Conservation (phyloP, 495 filamentous ascomycete species). For the Geopyxis carbonaria region DNA sequence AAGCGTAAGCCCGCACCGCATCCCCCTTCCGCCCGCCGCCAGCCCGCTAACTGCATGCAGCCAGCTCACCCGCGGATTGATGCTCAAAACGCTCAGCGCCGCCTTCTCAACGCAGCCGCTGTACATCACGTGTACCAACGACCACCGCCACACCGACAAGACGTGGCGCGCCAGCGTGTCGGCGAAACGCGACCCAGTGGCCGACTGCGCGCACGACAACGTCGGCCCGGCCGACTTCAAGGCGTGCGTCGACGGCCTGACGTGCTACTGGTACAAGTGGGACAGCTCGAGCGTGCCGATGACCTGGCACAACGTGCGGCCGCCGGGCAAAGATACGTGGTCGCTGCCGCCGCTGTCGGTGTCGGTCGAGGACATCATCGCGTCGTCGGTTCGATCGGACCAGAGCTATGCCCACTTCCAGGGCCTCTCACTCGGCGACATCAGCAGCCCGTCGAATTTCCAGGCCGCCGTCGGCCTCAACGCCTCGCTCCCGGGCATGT, state of each 20-base stretch:
- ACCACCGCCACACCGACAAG: conserved; percentile 11
- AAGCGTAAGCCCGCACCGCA: neutral
- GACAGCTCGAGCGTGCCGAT: conserved; percentile 10
- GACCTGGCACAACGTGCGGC: conserved; percentile 15
- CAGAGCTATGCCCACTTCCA: conserved; percentile 6
- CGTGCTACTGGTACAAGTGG: conserved; percentile 22
- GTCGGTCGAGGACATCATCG: conserved; percentile 16
- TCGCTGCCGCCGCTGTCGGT: conserved; percentile 12
- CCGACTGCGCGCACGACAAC: conserved; percentile 14
- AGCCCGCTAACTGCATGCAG: conserved; percentile 3
- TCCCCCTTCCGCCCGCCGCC: neutral
- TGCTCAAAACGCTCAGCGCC: conserved; percentile 15
- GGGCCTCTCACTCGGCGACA: conserved; percentile 1
- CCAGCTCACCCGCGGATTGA: conserved; percentile 13
- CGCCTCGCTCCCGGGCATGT: conserved; percentile 13
- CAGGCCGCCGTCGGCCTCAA: conserved; percentile 6
- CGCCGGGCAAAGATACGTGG: conserved; percentile 10
- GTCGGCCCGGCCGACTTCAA: conserved; percentile 17
- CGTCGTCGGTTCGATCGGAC: conserved; percentile 14
- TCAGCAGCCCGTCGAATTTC: conserved; percentile 2
- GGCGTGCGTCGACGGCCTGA: conserved; percentile 14
- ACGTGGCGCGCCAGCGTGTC: neutral
- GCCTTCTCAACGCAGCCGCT: conserved; percentile 9
- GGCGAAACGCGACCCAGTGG: conserved; percentile 6
- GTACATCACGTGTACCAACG: conserved; percentile 20